These are phyloP conservation scores for Solanum ossicruentum DNA, from an alignment of 257 asterid species.

Conservation along the genomic window DNA sequence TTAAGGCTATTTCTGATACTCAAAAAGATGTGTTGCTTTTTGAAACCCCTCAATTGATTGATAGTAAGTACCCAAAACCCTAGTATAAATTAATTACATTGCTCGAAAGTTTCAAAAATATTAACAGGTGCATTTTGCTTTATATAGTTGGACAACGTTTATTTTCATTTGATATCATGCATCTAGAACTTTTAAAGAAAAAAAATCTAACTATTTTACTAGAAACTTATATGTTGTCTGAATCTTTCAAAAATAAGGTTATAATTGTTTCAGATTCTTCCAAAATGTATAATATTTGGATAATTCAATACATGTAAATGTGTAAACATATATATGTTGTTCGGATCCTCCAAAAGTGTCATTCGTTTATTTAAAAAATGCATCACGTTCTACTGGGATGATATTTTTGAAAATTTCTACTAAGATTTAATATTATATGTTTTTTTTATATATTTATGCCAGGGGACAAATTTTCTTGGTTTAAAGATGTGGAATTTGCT, in stretches of 20 bases:
- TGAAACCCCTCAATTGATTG: constrained; percentile 40
- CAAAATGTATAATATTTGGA: not conserved
- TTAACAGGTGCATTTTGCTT: not conserved
- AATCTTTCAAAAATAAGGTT: not conserved
- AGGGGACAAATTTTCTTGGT: constrained; percentile 64
- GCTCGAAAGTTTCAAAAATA: not conserved
- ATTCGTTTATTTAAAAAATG: not conserved
- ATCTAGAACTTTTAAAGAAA: not conserved
- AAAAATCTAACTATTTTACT: not conserved
- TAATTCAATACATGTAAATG: not conserved
- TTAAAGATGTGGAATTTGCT: constrained; percentile 58
- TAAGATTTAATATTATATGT: not conserved
- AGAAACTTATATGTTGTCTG: not conserved
- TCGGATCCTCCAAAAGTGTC: not conserved
- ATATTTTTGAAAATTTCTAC: not conserved
- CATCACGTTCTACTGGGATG: not conserved
- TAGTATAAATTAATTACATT: not conserved
- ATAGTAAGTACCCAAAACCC: constrained; percentile 23
- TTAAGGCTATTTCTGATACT: constrained; percentile 15
- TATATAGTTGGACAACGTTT: not conserved
- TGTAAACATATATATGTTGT: not conserved
- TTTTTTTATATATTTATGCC: not conserved
- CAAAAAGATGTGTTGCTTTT: constrained; percentile 21
- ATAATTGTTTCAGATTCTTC: not conserved
- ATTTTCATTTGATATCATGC: not conserved